Conservation (phyloP, 1,284 basidiomycete species). For the Xerocomus nothofagi region DNA sequence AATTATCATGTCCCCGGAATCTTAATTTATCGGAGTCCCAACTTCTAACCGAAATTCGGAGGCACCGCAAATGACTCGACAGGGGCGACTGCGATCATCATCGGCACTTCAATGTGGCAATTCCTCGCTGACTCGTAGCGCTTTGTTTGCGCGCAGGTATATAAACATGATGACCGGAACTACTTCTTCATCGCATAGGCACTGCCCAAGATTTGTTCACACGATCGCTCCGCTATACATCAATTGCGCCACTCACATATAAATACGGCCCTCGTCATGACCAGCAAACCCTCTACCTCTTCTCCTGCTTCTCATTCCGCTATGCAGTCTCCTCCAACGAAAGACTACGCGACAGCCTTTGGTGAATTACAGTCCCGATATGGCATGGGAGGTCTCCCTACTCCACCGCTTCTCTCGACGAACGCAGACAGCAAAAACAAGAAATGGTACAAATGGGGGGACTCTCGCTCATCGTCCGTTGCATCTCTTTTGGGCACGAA, state of each 20-base stretch:
- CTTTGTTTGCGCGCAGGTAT: neutral
- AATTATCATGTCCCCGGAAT: too few relatives aligned
- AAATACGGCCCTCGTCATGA: neutral
- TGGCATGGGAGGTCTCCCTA: constrained; percentile 25
- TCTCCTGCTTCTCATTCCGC: neutral
- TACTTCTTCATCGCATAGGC: neutral
- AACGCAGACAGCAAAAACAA: neutral
- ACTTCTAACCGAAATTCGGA: too few relatives aligned
- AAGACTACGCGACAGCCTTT: constrained; percentile 29
- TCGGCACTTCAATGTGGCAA: too few relatives aligned
- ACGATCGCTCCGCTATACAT: neutral
- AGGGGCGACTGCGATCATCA: too few relatives aligned
- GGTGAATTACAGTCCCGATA: constrained; percentile 24
- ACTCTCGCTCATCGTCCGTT: constrained; percentile 16
- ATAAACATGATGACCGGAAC: neutral
- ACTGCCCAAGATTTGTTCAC: neutral
- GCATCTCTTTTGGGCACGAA: constrained; percentile 12
- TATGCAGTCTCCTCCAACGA: constrained; percentile 11
- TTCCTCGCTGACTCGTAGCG: neutral
- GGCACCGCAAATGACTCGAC: too few relatives aligned
- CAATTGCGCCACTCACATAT: neutral
- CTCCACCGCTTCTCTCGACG: constrained; percentile 1
- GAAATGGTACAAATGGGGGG: constrained; percentile 23
- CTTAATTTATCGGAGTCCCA: too few relatives aligned
- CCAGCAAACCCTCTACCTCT: neutral